Conservation (phyloP, 148 eudicot genomes). For the Camellia sinensis region DNA sequence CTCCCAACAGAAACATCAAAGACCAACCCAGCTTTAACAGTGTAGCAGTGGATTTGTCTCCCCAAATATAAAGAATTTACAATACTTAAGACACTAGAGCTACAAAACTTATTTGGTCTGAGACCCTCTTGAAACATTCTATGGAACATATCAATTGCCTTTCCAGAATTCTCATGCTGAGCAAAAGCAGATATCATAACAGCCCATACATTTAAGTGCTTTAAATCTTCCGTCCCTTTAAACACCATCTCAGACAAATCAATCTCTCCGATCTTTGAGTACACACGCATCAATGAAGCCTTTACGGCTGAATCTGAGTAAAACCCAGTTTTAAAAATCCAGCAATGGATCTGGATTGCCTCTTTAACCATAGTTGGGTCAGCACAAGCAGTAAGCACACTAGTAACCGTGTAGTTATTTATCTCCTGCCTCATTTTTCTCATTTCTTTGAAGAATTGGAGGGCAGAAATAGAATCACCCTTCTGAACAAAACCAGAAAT, state of each 20-base stretch:
- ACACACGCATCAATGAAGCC: slow-evolving; percentile 62
- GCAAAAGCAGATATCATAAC: slow-evolving; percentile 67
- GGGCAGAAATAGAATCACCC: slow-evolving; percentile 55
- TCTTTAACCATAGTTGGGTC: slow-evolving; percentile 37
- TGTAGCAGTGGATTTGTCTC: slow-evolving; percentile 66
- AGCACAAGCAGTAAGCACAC: slow-evolving; percentile 67
- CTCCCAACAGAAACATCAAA: slow-evolving; percentile 62
- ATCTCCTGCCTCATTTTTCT: slow-evolving; percentile 47
- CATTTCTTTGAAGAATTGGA: slow-evolving; percentile 54
- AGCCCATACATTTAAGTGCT: slow-evolving; percentile 37
- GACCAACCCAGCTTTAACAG: slow-evolving; percentile 51
- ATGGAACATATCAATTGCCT: slow-evolving; percentile 47
- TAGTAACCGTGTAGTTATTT: slow-evolving; percentile 69
- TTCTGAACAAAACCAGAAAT: slow-evolving; percentile 67
- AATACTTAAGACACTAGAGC: slow-evolving; percentile 61
- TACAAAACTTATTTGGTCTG: slow-evolving; percentile 56
- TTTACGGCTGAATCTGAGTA: slow-evolving; percentile 43
- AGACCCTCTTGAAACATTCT: slow-evolving; percentile 53
- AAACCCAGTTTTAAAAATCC: slow-evolving; percentile 58
- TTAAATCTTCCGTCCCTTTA: slow-evolving; percentile 37
- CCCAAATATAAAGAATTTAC: slow-evolving; percentile 45
- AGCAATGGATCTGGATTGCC: slow-evolving; percentile 67
- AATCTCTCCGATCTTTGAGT: slow-evolving; percentile 62
- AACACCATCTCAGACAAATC: slow-evolving; percentile 44
- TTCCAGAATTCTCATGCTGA: slow-evolving; percentile 41